These are phyloP conservation scores for Aspergillus transmontanensis DNA, from an alignment of 2,329 filamentous ascomycete species.

Conservation along the genomic window DNA sequence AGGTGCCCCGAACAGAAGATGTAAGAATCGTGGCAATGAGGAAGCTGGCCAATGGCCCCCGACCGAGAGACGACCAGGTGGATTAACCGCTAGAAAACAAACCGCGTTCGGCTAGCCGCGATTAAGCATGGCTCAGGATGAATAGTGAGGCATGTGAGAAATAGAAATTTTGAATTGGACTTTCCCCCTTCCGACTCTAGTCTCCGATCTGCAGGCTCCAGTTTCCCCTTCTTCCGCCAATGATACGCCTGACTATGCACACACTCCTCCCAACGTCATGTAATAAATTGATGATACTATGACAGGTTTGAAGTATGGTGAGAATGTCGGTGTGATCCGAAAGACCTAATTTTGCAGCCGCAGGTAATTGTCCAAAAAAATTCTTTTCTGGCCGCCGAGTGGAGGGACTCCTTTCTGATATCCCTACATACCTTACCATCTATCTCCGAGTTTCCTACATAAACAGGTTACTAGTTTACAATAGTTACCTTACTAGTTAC, in stretches of 20 bases:
- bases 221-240: not conserved
- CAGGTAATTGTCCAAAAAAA: not conserved
- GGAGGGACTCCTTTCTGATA: not conserved
- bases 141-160: not conserved
- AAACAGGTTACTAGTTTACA: not conserved
- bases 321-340: conserved; percentile 1
- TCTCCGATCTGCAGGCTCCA: not conserved
- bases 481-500: not conserved
- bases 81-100: conserved; percentile 4
- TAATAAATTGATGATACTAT: not conserved
- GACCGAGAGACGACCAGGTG: not conserved
- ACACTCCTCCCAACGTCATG: not conserved
- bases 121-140: conserved; percentile 4
- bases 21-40: not conserved
- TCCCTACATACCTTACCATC: conserved; percentile 1
- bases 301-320: not conserved
- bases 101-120: conserved; percentile 3
- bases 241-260: not conserved
- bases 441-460: not conserved
- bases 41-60: not conserved
- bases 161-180: not conserved
- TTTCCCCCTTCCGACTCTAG: conserved; percentile 1
- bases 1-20: not conserved
- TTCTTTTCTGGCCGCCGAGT: not conserved
- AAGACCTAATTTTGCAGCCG: not conserved